Conservation (phyloP, 2,329 filamentous ascomycete genomes). For the Fusarium anthophilum region DNA sequence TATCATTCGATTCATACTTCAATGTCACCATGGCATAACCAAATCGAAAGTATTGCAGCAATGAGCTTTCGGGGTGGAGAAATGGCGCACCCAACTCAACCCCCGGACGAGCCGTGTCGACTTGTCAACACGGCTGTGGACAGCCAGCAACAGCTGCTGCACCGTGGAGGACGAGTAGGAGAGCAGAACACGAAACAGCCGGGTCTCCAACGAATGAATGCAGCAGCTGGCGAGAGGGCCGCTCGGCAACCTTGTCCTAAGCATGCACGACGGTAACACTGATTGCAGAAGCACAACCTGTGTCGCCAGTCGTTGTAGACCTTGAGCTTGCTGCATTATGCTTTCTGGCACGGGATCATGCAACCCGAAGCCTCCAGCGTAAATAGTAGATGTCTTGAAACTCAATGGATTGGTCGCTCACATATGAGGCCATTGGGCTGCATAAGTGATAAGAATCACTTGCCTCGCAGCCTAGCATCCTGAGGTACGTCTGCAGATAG, state of each 20-base stretch:
- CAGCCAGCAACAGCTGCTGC: slow-evolving; percentile 17
- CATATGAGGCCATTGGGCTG: slow-evolving; percentile 25
- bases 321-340: slow-evolving; percentile 26
- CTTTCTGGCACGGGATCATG: slow-evolving; percentile 11
- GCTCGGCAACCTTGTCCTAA: slow-evolving; percentile 31
- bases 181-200: slow-evolving; percentile 30
- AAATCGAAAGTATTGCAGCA: slow-evolving; percentile 31
- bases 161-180: slow-evolving; percentile 21
- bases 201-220: slow-evolving; percentile 25
- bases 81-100: slow-evolving; percentile 39
- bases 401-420: slow-evolving; percentile 6
- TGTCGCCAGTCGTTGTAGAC: slow-evolving; percentile 25
- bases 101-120: slow-evolving; percentile 28
- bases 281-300: slow-evolving; percentile 30
- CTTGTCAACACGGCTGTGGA: slow-evolving; percentile 40
- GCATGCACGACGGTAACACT: slow-evolving; percentile 33
- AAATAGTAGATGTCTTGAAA: slow-evolving; percentile 15
- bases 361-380: slow-evolving; percentile 1
- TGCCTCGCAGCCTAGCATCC: slow-evolving; percentile 17
- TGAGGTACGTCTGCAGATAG: slow-evolving; percentile 8
- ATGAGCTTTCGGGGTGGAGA: slow-evolving; percentile 37
- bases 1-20: not conserved
- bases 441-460: slow-evolving; percentile 16
- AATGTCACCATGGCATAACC: slow-evolving; percentile 23
- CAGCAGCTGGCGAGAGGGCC: slow-evolving; percentile 17